These are phyloP conservation scores for Chenopodium formosanum DNA, from an alignment of 148 eudicot genomes.

Conservation along the genomic window DNA sequence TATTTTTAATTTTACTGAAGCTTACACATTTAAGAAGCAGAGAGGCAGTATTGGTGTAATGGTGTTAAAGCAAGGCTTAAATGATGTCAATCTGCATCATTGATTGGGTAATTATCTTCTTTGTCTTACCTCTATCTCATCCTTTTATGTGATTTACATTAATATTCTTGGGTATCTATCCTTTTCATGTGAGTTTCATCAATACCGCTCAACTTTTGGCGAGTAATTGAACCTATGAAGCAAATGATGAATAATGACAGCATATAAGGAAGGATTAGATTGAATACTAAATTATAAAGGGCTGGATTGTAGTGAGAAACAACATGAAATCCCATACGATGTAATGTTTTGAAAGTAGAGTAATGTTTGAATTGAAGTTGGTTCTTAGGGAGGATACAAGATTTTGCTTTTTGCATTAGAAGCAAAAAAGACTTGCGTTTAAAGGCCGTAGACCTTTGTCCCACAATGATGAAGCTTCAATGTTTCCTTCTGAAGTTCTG, in stretches of 20 bases:
- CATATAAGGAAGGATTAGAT: neutral
- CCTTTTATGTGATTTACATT: neutral
- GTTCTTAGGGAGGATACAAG: neutral
- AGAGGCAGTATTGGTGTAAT: neutral
- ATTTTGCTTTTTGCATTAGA: neutral
- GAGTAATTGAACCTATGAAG: neutral
- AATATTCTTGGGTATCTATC: neutral
- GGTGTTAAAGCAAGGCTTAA: neutral
- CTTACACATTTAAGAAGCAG: neutral
- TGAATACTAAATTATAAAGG: neutral
- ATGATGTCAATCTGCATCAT: neutral
- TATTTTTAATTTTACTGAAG: neutral
- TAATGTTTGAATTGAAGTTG: neutral
- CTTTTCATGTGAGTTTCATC: neutral
- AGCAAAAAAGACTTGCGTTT: neutral
- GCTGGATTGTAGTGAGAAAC: neutral
- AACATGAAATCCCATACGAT: too few species aligned
- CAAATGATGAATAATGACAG: neutral
- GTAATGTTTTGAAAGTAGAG: neutral
- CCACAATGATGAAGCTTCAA: too few species aligned
- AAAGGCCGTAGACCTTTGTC: neutral
- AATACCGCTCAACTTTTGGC: neutral
- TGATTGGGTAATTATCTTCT: neutral
- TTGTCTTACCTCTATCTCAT: neutral
- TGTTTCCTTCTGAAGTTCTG: too few species aligned